Base-by-base conservation (phyloP, 2,329 filamentous ascomycete species). In the Allantophomopsis cytisporea region DNA sequence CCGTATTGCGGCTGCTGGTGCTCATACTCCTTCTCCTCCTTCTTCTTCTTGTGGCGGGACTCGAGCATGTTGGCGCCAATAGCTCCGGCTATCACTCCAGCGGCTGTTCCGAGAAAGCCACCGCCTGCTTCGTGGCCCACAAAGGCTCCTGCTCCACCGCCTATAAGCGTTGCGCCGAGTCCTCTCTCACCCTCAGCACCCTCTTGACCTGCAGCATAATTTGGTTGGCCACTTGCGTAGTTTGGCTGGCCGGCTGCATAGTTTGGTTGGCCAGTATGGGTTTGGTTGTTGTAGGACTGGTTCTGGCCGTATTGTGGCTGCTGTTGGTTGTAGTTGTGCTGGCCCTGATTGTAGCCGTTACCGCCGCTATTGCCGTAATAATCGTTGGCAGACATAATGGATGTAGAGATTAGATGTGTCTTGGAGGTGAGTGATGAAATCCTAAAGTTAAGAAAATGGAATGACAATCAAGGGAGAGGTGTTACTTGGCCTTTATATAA, bases 61-160 rank as follows among this genome's bases (percentile, higher is more conserved):
- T 68, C 66, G 31, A 73, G 51, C 14, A 65, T 56, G 46, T 75
- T 75, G 7, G 72, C 72, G 2, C 65, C 67, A 11, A 74, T 60
- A 0, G 70, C 71, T 17, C 73, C 73, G 10, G 65, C 68, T 2
- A 72, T 61, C 7, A 64, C 58, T 0, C 71, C 71, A 2, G 66
- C 60, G 5, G 74, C 47, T 2, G 71, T 69, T 17, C 68, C 68
- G 30, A 76, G 50, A 36, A 66, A 58, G 6, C 71, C 69, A 39
- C 69, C 68, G 15, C 71, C 70, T 10, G 70, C 52, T 53, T 76
- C 67, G 50, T 74, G 66, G 0, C 66, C 71, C 0, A 71, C 41
- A 41, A 69, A 67, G 1, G 66, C 71, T 31, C 73, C 73, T 1
- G 63, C 65, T 2, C 64, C 68, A 16, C 68, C 66, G 12, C 71